Evolutionary conservation across 305 asterid species (phyloP).

Genomic region (Euphrasia arctica): DNA sequence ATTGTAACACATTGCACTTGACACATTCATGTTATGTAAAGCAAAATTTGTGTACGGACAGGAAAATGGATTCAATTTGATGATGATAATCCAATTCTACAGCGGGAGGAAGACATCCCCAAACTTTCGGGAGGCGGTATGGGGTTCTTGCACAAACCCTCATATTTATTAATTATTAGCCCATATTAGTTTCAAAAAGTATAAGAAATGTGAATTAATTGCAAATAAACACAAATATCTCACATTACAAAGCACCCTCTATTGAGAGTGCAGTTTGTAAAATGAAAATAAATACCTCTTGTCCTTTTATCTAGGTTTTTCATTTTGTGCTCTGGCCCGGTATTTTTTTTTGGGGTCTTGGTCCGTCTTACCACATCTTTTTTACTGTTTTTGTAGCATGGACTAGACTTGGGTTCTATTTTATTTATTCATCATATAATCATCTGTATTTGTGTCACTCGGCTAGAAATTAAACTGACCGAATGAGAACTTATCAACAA

Average conservation of each 20-base stretch:
- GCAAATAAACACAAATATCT: conserved; percentile 1
- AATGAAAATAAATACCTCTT: background rate
- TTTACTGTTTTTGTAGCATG: no score
- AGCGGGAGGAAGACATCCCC: conserved; percentile 89
- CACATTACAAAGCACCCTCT: background rate
- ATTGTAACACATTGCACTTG: background rate
- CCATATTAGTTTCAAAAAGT: background rate
- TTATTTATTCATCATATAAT: background rate
- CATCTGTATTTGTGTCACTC: background rate
- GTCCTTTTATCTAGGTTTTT: background rate
- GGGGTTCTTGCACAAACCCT: conserved; percentile 10
- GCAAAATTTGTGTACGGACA: conserved; percentile 9
- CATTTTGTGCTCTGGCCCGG: background rate
- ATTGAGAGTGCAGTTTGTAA: background rate
- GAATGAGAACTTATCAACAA: conserved; percentile 2
- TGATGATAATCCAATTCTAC: conserved; percentile 86
- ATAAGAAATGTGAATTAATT: background rate
- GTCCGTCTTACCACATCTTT: no score
- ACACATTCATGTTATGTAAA: conserved; percentile 23
- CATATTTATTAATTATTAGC: background rate
- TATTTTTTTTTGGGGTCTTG: no score
- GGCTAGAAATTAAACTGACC: background rate
- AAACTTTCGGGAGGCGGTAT: conserved; percentile 96
- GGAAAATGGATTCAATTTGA: conserved; percentile 75
- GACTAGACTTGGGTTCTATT: background rate